Base-by-base conservation (phyloP, 306 rosid genomes). In the Vigna unguiculata region DNA sequence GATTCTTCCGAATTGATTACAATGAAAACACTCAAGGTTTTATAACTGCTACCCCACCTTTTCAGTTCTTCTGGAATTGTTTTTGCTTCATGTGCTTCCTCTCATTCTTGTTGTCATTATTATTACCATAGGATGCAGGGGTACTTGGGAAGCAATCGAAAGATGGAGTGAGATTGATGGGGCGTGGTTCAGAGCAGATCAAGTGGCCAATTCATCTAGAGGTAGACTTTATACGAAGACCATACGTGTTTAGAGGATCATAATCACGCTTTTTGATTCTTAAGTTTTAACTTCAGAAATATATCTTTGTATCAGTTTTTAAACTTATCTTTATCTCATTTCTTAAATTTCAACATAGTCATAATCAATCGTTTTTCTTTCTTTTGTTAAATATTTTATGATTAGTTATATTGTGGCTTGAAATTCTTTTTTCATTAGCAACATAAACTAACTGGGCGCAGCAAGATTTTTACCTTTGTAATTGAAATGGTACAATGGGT, bases 91-190 rank as follows among this genome's bases (percentile, higher is more conserved):
- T 85, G 21, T 9, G 16, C 63, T 58, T 78, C 58, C 47, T 66
- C 80, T 84, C 40, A 81, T 61, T 83, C 51, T 81, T 81, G 22
- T 81, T 36, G 54, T 80, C 67, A 71, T 62, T 34, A 71, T 24
- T 78, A 24, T 78, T 76, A 67, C 80, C 77, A 71, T 77, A 94
- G 98, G 98, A 94, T 84, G 82, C 98, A 64, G 86, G 90, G 74
- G 97, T 90, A 55, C 87, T 94, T 53, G 97, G 97, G 78, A 94
- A 94, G 83, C 98, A 94, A 79, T 89, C 92, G 51, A 66, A 92
- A 83, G 97, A 90, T 78, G 98, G 97, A 74, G 96, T 94, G 10
- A 80, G 98, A 81, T 85, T 94, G 84, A 92, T 94, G 98, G 97
- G 97, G 13, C 98, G 98, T 32, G 96, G 98, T 64, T 88, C 97